phyloP scores from a whole-genome alignment of 106 monocot species.

The Xerophyta viscosa region DNA sequence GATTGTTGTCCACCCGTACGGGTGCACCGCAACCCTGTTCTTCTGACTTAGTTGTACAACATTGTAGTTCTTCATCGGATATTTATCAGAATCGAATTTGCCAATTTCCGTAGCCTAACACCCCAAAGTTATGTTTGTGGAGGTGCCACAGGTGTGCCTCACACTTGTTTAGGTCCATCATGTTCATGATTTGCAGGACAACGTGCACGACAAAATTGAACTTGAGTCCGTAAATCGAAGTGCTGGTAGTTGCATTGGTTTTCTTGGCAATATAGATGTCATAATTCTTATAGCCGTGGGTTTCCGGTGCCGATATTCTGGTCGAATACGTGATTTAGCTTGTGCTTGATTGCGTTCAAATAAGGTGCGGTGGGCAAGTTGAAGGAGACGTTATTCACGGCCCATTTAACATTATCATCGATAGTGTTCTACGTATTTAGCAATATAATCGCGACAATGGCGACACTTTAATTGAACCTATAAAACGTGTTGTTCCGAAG shows the following conservation, averaged over 20 bases:
- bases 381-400: constrained; percentile 77
- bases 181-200: constrained; percentile 83
- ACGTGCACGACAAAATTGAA: constrained; percentile 73
- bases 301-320: constrained; percentile 43
- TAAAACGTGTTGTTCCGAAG: background rate
- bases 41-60: constrained; percentile 72
- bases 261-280: constrained; percentile 24
- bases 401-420: constrained; percentile 45
- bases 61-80: constrained; percentile 41
- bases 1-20: constrained; percentile 78
- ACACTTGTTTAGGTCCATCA: constrained; percentile 45
- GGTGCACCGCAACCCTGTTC: constrained; percentile 81
- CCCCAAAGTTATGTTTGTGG: constrained; percentile 98
- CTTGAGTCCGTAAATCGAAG: constrained; percentile 35
- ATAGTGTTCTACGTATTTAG: constrained; percentile 84
- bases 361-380: constrained; percentile 61
- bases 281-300: constrained; percentile 37
- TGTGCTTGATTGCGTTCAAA: constrained; percentile 45
- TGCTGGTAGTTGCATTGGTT: constrained; percentile 36
- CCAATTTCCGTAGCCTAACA: constrained; percentile 71
- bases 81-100: constrained; percentile 43
- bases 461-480: background rate
- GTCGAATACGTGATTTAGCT: constrained; percentile 29
- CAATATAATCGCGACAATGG: constrained; percentile 26
- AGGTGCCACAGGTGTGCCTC: constrained; percentile 99